Evolutionary conservation across 2,329 filamentous ascomycete genomes (phyloP).

Genomic region (Thelonectria discophora): DNA sequence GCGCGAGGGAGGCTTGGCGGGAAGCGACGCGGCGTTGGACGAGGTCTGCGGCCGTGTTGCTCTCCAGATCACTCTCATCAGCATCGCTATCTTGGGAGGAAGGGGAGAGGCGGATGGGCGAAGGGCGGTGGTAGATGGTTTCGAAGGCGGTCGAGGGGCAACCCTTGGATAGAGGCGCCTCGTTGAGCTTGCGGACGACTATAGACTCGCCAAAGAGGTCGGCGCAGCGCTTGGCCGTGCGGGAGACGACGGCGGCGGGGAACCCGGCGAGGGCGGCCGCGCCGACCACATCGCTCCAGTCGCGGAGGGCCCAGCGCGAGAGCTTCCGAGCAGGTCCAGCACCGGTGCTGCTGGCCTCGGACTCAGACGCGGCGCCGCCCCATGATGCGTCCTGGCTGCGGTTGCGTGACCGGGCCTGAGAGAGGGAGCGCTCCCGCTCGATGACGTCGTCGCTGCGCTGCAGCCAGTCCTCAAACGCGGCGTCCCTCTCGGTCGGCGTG

Average conservation of each 20-base stretch:
- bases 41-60: slow-evolving; percentile 40
- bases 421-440: slow-evolving; percentile 31
- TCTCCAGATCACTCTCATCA: slow-evolving; percentile 34
- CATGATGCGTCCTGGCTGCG: slow-evolving; percentile 24
- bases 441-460: slow-evolving; percentile 43
- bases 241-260: slow-evolving; percentile 68
- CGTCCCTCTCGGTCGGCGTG: slow-evolving; percentile 40
- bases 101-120: slow-evolving; percentile 37
- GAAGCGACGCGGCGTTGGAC: slow-evolving; percentile 44
- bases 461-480: slow-evolving; percentile 48
- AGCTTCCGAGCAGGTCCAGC: slow-evolving; percentile 41
- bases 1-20: slow-evolving; percentile 43
- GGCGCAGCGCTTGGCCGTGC: slow-evolving; percentile 78
- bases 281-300: slow-evolving; percentile 88
- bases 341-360: slow-evolving; percentile 27
- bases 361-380: slow-evolving; percentile 26
- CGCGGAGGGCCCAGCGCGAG: slow-evolving; percentile 60
- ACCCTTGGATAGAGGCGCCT: slow-evolving; percentile 40
- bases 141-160: slow-evolving; percentile 30
- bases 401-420: background rate
- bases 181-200: slow-evolving; percentile 65
- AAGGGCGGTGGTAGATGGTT: slow-evolving; percentile 44
- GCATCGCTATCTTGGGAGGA: slow-evolving; percentile 38
- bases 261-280: slow-evolving; percentile 80
- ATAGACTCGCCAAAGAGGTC: slow-evolving; percentile 79